These are phyloP conservation scores for Pulveroboletus sp. DNA, from an alignment of 768 basidiomycete species.

Conservation along the genomic window DNA sequence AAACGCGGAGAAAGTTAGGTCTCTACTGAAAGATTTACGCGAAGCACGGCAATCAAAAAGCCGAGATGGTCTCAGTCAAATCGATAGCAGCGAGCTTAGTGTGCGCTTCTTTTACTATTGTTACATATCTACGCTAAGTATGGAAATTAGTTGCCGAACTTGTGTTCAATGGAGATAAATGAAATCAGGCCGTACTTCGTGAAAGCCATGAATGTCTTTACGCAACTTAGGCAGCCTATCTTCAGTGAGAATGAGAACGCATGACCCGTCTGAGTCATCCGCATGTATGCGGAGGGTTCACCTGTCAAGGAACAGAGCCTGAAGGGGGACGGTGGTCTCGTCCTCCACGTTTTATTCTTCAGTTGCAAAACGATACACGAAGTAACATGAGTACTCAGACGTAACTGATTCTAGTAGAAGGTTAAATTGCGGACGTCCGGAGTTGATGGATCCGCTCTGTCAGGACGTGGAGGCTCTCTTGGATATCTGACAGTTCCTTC, in stretches of 20 bases:
- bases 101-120: slow-evolving; percentile 41
- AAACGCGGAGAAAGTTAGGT: slow-evolving; percentile 77
- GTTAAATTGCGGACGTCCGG: slow-evolving; percentile 8
- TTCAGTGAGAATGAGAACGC: neutral
- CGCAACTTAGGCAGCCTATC: slow-evolving; percentile 42
- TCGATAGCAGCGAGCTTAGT: slow-evolving; percentile 79
- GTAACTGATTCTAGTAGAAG: too few species aligned
- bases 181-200: slow-evolving; percentile 89
- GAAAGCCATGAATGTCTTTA: slow-evolving; percentile 72
- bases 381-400: too few species aligned
- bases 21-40: slow-evolving; percentile 88
- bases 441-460: slow-evolving; percentile 34
- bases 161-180: slow-evolving; percentile 90
- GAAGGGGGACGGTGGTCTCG: neutral
- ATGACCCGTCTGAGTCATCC: slow-evolving; percentile 2
- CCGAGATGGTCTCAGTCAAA: slow-evolving; percentile 72
- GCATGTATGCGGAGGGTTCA: neutral
- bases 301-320: neutral
- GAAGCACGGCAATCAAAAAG: slow-evolving; percentile 95
- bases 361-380: slow-evolving; percentile 1
- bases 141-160: slow-evolving; percentile 62
- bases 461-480: slow-evolving; percentile 38
- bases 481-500: slow-evolving; percentile 57
- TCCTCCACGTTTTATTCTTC: neutral
- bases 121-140: neutral